These are phyloP conservation scores for Russula sp. DNA, from an alignment of 768 basidiomycete species.

Conservation along the genomic window DNA sequence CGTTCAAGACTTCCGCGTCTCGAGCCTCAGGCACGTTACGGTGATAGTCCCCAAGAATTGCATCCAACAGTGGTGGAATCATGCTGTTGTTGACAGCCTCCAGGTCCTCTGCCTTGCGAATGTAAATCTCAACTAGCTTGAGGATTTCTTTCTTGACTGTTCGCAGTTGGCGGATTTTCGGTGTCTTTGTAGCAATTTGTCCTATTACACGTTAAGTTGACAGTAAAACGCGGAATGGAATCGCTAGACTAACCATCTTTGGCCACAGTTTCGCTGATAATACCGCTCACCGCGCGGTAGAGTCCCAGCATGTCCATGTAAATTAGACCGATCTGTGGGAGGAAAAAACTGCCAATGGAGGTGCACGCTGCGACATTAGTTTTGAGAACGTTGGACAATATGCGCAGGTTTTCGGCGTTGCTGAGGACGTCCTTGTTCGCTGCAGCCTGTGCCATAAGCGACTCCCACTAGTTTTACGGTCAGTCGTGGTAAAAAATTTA, in stretches of 20 bases:
- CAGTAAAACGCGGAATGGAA: constrained; percentile 1
- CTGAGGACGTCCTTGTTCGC: constrained; percentile 89
- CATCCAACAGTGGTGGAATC: constrained; percentile 93
- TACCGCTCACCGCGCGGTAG: constrained; percentile 95
- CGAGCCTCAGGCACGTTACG: constrained; percentile 90
- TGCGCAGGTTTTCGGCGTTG: constrained; percentile 92
- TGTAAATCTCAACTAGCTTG: constrained; percentile 96
- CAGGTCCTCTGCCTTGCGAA: constrained; percentile 95
- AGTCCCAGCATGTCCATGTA: constrained; percentile 98
- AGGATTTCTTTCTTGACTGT: constrained; percentile 99
- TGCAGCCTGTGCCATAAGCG: constrained; percentile 92
- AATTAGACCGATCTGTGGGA: constrained; percentile 93
- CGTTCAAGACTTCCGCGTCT: constrained; percentile 95
- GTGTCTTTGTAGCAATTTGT: constrained; percentile 90
- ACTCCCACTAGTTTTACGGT: constrained; percentile 74
- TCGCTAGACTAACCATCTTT: constrained; percentile 59
- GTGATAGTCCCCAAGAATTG: constrained; percentile 96
- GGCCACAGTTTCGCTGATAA: constrained; percentile 90
- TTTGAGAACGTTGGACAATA: constrained; percentile 93
- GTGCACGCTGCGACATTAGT: constrained; percentile 98
- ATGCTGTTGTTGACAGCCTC: constrained; percentile 89
- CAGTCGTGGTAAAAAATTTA: not conserved
- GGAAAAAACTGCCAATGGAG: constrained; percentile 94
- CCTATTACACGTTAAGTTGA: constrained; percentile 46
- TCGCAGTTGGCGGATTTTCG: constrained; percentile 88